Evolutionary conservation across 1,284 basidiomycete genomes (phyloP).

Genomic region (Laetiporus sulphureus): DNA sequence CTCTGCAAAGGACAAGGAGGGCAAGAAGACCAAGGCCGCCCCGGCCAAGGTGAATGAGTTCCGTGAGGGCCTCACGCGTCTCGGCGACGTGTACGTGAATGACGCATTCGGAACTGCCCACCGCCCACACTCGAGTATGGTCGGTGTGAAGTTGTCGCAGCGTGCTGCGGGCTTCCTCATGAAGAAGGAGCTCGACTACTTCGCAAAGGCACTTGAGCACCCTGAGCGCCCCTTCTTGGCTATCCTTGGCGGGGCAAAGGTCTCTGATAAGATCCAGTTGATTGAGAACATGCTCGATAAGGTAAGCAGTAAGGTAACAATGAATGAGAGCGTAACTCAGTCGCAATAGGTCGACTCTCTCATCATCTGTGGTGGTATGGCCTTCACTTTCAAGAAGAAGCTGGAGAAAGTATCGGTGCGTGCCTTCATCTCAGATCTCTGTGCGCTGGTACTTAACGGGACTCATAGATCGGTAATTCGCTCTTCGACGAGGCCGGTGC

Average conservation of each 20-base stretch:
- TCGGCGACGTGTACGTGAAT: constrained; percentile 97
- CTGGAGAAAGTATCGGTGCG: constrained; percentile 71
- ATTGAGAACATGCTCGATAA: constrained; percentile 99
- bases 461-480: constrained; percentile 80
- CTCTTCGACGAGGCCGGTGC: constrained; percentile 91
- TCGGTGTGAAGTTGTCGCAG: constrained; percentile 91
- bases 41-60: constrained; percentile 79
- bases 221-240: constrained; percentile 97
- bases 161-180: constrained; percentile 95
- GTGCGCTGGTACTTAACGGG: constrained; percentile 7
- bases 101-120: constrained; percentile 99
- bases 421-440: background rate
- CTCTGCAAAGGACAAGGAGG: constrained; percentile 87
- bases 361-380: constrained; percentile 98
- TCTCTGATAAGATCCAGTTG: constrained; percentile 97
- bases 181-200: constrained; percentile 99
- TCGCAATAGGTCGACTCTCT: constrained; percentile 79
- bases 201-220: constrained; percentile 93
- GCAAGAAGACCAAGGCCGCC: constrained; percentile 91
- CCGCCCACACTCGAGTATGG: constrained; percentile 98
- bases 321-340: constrained; percentile 3
- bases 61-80: constrained; percentile 80
- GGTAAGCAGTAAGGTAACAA: constrained; percentile 34
- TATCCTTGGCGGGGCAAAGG: constrained; percentile 98
- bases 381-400: constrained; percentile 98